Evolutionary conservation across 768 basidiomycete species (phyloP), one percentile per base, ranked within the genome.

Genomic region (Asterophora lycoperdoides): DNA sequence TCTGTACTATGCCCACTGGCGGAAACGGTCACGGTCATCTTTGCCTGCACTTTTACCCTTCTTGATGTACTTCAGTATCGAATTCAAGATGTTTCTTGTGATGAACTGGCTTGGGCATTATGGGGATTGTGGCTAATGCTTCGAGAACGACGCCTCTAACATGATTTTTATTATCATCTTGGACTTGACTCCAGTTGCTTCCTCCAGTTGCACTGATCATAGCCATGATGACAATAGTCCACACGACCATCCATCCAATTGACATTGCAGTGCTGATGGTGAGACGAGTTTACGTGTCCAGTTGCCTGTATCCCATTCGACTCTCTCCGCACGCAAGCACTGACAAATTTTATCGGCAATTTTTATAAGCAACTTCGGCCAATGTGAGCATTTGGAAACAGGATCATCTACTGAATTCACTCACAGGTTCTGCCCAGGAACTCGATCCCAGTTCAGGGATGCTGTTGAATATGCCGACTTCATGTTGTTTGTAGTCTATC

Each of bases 401-500:
- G 9, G 28, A 4, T 30, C 20, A 42, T 28, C 4, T 29, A 26
- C 15, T 15, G 28, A 30, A 11, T 26, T 7, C 3, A 9, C 8
- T 42, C 15, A 42, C 41, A 26, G 41, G 41, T 42, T 42, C 28
- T 5, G 41, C 41, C 41, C 41, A 42, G 29, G 28, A 23, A 26
- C 28, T 26, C n/a, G 41, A 42, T 5, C 15, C 14, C 6, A 43
- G 14, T 15, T 43, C 42, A 3, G 42, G 42, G 7, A 43, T 43
- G 13, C 28, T 30, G 42, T 43, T 29, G 14, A 43, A 43, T 2
- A 43, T 3, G 7, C 17, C n/a, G 4, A 30, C 17, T 4, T 4
- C 17, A 6, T 19, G 6, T 3, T 8, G 3, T 4, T 14, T 2
- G 17, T 18, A 43, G 17, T 43, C 42, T 17, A 43, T 18, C 42